Base-by-base conservation (phyloP, 2,329 filamentous ascomycete species). In the Talaromyces piceae region DNA sequence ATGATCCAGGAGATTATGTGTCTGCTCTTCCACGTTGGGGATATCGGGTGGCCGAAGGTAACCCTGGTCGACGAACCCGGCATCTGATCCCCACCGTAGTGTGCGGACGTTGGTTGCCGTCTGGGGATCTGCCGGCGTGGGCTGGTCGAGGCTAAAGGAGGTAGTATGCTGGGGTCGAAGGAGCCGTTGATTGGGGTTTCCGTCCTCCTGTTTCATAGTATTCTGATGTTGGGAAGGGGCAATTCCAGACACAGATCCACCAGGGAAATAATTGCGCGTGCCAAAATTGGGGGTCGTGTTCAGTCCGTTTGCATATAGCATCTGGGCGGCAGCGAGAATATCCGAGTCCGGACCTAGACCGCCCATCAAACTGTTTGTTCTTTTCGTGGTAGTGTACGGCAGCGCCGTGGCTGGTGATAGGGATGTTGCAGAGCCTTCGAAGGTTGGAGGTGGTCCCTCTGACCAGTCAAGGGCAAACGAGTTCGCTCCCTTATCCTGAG, bases 81-180 rank as follows among this genome's bases (percentile, higher is more conserved):
- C 65, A 64, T 88, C 85, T 1, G 85, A 85, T 8, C 85, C 85
- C 79, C 82, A 88, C 55, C 80, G 78, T 41, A 86, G 73, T 48
- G 65, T 61, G 9, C 64, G 62, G 18, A 59, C 60, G 74, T 60
- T 73, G 52, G 67, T 63, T 49, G 63, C 68, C 30, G 67, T 67
- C 60, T 66, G 67, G 53, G 67, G 66, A 54, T 67, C 67, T n/a
- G 37, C 51, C 18, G 58, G 58, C 22, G 65, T 60, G 2, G 66
- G 63, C 28, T 70, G 61, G 28, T 62, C 63, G 5, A 65, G 60
- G 54, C 69, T 67, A 31, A 70, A 70, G 11, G 67, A 63, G 12
- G 62, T 59, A 3, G 68, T 67, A 52, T 71, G 69, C 26, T 64
- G 63, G 9, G 61, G 68, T 44, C 58, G 59, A 4, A 66, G 63